Evolutionary conservation across 108 stramenopile genomes (phyloP).

Genomic region (Pseudonitzschia multistriata): DNA sequence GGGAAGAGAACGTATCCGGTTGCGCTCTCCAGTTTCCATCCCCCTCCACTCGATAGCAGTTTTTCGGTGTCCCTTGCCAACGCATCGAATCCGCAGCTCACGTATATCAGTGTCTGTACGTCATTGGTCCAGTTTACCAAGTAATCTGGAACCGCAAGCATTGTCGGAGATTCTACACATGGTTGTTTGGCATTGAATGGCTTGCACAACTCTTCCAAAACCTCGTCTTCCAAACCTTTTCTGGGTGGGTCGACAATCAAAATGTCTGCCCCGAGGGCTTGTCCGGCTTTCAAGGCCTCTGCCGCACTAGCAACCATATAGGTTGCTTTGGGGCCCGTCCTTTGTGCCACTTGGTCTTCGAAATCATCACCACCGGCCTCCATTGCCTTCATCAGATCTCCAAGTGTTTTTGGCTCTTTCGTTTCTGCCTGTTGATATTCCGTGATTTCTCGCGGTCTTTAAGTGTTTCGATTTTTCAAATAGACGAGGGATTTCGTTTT

Average conservation of each 20-base stretch:
- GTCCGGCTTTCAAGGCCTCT: constrained; percentile 73
- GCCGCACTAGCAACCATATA: constrained; percentile 74
- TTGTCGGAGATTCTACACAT: constrained; percentile 51
- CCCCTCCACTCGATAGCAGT: constrained; percentile 64
- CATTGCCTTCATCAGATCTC: constrained; percentile 34
- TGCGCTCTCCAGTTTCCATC: constrained; percentile 87
- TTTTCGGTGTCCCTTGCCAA: constrained; percentile 86
- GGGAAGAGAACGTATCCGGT: constrained; percentile 95
- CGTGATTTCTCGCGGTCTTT: constrained; percentile 13
- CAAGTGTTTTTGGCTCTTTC: constrained; percentile 32
- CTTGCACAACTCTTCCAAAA: constrained; percentile 76
- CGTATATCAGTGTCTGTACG: constrained; percentile 88
- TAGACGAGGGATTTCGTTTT: background rate
- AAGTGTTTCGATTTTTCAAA: background rate
- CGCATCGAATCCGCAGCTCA: constrained; percentile 97
- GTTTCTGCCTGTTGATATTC: background rate
- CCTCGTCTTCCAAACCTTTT: constrained; percentile 85
- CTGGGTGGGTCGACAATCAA: constrained; percentile 95
- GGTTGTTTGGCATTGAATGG: constrained; percentile 66
- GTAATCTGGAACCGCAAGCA: constrained; percentile 55
- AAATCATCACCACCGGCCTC: constrained; percentile 25
- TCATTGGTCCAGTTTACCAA: constrained; percentile 70
- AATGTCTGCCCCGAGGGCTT: constrained; percentile 87
- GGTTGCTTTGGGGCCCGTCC: constrained; percentile 39
- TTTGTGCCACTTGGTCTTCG: constrained; percentile 16